Percentiles rank a stretch among this genome's conserved stretches.
These are phyloP conservation scores for Apostasia ramifera DNA, from an alignment of 106 monocot genomes.

Conservation along the genomic window DNA sequence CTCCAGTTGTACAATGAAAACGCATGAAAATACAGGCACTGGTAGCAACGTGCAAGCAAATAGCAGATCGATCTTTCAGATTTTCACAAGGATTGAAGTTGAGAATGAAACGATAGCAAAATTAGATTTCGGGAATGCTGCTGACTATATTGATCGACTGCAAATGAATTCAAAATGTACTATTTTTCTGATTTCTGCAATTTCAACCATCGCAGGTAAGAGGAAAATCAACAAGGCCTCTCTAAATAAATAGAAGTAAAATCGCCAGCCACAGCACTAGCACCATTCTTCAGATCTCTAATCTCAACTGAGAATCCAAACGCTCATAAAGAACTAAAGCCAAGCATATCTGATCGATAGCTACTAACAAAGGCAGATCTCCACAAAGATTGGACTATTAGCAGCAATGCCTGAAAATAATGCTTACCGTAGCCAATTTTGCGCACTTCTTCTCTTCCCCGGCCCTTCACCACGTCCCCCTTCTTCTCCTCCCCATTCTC, in stretches of 20 bases:
- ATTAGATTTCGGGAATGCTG: too few species aligned
- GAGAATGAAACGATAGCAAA: too few species aligned
- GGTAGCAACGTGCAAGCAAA: background rate
- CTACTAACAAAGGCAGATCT: background rate
- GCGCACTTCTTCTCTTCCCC: background rate
- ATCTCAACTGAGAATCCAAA: too few species aligned
- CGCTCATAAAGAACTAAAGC: background rate
- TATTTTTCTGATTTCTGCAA: too few species aligned
- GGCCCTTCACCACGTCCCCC: background rate
- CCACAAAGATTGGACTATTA: background rate
- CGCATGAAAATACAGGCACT: background rate
- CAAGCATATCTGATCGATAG: background rate
- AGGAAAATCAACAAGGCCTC: too few species aligned
- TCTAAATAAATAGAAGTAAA: too few species aligned
- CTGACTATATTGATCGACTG: too few species aligned
- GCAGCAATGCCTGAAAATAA: background rate
- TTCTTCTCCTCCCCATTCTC: background rate
- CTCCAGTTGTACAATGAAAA: background rate
- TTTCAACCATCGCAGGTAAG: too few species aligned
- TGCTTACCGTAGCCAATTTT: slow-evolving; percentile 3
- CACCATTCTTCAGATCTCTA: too few species aligned
- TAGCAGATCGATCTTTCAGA: background rate
- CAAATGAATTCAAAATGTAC: too few species aligned
- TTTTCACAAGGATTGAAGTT: background rate
- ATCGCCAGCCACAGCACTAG: too few species aligned